Base-by-base conservation (phyloP, 345 rosid genomes). In the Lepidium africanum region DNA sequence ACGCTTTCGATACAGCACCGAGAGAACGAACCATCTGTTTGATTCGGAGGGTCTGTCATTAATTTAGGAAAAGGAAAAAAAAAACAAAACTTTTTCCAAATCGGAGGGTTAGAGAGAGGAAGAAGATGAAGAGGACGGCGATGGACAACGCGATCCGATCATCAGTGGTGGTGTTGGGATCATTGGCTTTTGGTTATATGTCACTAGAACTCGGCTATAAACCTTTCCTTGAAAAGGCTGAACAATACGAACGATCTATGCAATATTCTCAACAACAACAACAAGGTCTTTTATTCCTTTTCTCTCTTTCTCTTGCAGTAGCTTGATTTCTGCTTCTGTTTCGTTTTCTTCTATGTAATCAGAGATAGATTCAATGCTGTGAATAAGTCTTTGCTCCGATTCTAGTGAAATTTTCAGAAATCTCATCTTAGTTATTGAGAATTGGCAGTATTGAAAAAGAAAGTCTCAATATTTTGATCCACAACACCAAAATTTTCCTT, bases 111-210 rank as follows among this genome's bases (percentile, higher is more conserved):
- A 7, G 61, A n/a, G 48, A 38, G 60, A 56, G 23, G 23, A 21
- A 21, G 23, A 21, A 25, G 69, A 74, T 68, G 78, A 74, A 74
- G 69, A 27, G 78, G 59, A 67, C 78, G 78, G 75, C 38, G 60
- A 76, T 69, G 79, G 75, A 70, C 61, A 76, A 76, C 65, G 79
- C 75, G 71, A 51, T 76, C 17, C 51, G 79, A 49, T 33, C 75
- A 30, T 63, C 42, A n/a, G 71, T 70, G 63, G 85, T 89, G 10
- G 89, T 89, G 27, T 68, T 85, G 33, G 91, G 93, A 6, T 83
- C 92, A 11, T 46, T 89, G 71, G 96, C 91, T 8, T 87, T 85
- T 61, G 96, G 93, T 7, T 89, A 89, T 65, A 32, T 89, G 64
- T 79, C 91, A 2, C 60, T 87, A 7, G 75, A 87, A 43, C 75